Evolutionary conservation across 768 basidiomycete species (phyloP).

Genomic region (Phlebiopsis flavidoalba): DNA sequence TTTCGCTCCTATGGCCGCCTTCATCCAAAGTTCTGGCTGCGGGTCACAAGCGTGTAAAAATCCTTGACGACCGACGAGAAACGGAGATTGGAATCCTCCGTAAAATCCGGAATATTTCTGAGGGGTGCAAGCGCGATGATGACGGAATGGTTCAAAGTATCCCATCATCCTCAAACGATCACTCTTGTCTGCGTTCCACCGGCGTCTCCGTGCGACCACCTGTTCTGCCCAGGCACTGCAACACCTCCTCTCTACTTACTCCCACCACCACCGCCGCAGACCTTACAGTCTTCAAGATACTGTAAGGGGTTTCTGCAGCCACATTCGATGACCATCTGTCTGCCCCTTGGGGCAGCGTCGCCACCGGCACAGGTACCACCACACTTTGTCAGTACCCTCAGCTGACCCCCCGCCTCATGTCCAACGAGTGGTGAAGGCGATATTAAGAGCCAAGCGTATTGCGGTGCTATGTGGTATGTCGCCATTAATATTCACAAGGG

Average conservation of each 20-base stretch:
- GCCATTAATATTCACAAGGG: background rate
- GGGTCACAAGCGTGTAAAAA: too few relatives aligned
- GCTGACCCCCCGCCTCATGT: slow-evolving; percentile 42
- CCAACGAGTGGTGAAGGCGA: slow-evolving; percentile 53
- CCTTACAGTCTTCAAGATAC: background rate
- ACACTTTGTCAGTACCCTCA: slow-evolving; percentile 48
- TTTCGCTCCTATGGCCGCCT: background rate
- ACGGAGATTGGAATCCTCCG: background rate
- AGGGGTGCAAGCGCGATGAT: background rate
- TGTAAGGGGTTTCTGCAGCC: background rate
- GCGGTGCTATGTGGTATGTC: slow-evolving; percentile 82
- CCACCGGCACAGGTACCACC: slow-evolving; percentile 47
- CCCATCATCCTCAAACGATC: background rate
- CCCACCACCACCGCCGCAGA: background rate
- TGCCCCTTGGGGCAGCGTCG: slow-evolving; percentile 50
- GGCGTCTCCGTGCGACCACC: background rate
- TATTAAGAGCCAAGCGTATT: slow-evolving; percentile 75
- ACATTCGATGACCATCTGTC: slow-evolving; percentile 52
- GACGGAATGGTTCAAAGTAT: background rate
- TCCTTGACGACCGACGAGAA: background rate
- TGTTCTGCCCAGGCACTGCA: background rate
- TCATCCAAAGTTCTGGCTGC: too few relatives aligned
- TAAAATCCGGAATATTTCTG: background rate
- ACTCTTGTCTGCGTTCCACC: background rate
- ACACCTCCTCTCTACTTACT: background rate